Evolutionary conservation across 306 rosid species (phyloP).

Genomic region (Erythrophleum fordii): DNA sequence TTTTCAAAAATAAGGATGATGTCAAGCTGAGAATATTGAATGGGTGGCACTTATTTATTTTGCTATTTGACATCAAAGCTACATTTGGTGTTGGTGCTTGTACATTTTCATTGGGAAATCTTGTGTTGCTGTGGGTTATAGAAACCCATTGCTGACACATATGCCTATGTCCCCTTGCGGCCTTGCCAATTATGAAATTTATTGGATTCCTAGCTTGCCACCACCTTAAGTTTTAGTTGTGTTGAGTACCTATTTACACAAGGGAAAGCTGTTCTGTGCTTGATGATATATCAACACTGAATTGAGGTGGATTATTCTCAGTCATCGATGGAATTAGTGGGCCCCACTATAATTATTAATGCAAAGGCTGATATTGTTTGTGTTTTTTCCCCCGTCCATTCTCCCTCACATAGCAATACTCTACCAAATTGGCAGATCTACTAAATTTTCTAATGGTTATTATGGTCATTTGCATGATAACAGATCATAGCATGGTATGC

Average conservation of each 20-base stretch:
- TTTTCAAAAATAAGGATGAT: background rate
- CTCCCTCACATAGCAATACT: background rate
- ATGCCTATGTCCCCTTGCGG: background rate
- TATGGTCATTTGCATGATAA: background rate
- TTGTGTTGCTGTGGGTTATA: background rate
- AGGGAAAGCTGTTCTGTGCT: background rate
- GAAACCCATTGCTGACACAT: background rate
- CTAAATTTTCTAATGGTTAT: background rate
- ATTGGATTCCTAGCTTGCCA: background rate
- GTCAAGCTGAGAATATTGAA: background rate
- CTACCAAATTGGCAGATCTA: background rate
- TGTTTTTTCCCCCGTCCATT: background rate
- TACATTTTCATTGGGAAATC: background rate
- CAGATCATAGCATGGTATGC: conserved; percentile 29
- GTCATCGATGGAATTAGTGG: background rate
- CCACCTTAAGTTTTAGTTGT: conserved; percentile 8
- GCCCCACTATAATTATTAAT: background rate
- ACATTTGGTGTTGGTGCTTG: conserved; percentile 13
- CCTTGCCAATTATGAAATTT: conserved; percentile 15
- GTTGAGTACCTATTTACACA: conserved; percentile 13
- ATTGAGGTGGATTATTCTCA: background rate
- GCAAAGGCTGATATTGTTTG: background rate
- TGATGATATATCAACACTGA: background rate
- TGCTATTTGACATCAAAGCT: conserved; percentile 10
- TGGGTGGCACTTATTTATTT: background rate